phyloP scores from a whole-genome alignment of 2,329 filamentous ascomycete genomes.

The Microdochium nivale region DNA sequence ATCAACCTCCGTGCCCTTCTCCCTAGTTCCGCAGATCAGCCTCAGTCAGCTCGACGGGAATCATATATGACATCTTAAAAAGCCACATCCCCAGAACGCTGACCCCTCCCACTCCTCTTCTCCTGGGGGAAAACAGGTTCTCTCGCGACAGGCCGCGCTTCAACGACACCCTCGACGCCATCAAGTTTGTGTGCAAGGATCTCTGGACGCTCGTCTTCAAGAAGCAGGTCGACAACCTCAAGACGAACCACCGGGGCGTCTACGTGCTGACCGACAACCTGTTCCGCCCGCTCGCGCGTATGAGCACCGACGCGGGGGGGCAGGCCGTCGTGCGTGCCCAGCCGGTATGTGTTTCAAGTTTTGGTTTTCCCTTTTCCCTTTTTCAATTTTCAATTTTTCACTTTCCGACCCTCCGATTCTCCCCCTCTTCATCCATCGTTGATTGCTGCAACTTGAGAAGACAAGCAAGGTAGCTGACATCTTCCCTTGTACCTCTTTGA shows the following conservation, averaged over 20 bases:
- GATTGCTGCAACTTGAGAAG: too few species aligned
- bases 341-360: conserved; percentile 48
- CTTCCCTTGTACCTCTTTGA: too few species aligned
- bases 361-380: not conserved
- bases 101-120: too few species aligned
- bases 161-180: conserved; percentile 85
- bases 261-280: conserved; percentile 92
- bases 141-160: conserved; percentile 79
- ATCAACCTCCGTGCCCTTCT: too few species aligned
- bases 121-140: conserved; percentile 46
- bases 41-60: too few species aligned
- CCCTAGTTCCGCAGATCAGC: too few species aligned
- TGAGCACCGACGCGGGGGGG: conserved; percentile 74
- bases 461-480: too few species aligned
- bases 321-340: conserved; percentile 69
- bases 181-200: conserved; percentile 98
- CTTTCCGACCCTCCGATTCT: not conserved
- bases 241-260: conserved; percentile 94
- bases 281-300: conserved; percentile 80
- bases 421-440: conserved; percentile 1
- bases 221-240: conserved; percentile 97
- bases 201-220: conserved; percentile 90
- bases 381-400: conserved; percentile 2
- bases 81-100: too few species aligned
- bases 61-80: too few species aligned